phyloP scores from a whole-genome alignment of 345 rosid genomes.

The Ceriops decandra region DNA sequence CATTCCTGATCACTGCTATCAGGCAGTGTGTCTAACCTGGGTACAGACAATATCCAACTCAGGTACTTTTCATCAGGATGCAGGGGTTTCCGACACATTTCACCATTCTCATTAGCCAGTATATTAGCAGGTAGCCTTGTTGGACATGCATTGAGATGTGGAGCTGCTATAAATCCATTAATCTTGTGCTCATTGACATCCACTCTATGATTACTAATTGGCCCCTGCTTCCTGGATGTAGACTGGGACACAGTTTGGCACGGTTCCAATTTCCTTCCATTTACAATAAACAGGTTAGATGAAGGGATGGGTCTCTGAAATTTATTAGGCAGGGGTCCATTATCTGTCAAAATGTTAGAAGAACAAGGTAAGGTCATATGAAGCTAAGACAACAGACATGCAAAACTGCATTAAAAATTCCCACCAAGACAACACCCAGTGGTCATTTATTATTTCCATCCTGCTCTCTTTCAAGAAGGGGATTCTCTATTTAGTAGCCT shows the following conservation, averaged over 20 bases:
- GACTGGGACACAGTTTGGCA: constrained; percentile 8
- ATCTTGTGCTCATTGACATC: constrained; percentile 7
- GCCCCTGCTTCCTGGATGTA: constrained; percentile 4
- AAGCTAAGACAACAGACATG: not conserved
- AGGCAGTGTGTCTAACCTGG: constrained; percentile 49
- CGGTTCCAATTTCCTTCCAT: constrained; percentile 21
- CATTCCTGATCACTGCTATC: constrained; percentile 57
- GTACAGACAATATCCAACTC: constrained; percentile 48
- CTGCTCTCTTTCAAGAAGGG: too few relatives aligned
- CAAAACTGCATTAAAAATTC: constrained; percentile 5
- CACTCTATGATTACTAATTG: constrained; percentile 8
- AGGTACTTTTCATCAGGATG: constrained; percentile 70
- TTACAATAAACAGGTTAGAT: constrained; percentile 6
- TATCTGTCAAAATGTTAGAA: constrained; percentile 16
- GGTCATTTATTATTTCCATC: too few relatives aligned
- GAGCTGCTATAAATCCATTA: constrained; percentile 10
- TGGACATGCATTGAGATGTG: not conserved
- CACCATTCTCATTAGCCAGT: constrained; percentile 35
- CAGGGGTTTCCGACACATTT: constrained; percentile 45
- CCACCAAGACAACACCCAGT: too few relatives aligned
- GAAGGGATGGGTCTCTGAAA: constrained; percentile 1
- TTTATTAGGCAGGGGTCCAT: constrained; percentile 18
- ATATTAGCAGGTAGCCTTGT: constrained; percentile 22
- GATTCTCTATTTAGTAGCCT: too few relatives aligned
- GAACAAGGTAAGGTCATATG: constrained; percentile 1